Evolutionary conservation across 75 land plant genomes (phyloP).

Genomic region (Cupressus sempervirens): DNA sequence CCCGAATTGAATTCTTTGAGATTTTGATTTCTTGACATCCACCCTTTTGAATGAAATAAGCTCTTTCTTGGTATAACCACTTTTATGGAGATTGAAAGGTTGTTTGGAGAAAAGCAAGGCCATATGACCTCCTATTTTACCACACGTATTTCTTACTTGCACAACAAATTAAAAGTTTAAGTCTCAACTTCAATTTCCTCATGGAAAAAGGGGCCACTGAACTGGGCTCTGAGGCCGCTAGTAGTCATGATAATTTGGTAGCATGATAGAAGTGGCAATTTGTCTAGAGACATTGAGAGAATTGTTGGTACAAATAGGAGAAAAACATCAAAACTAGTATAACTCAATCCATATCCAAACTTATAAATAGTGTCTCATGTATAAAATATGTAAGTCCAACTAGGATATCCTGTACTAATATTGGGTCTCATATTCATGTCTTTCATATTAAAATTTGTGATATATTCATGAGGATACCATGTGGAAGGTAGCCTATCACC

Average conservation of each 20-base stretch:
- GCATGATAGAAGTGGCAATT: neutral
- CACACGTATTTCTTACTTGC: slow-evolving; percentile 49
- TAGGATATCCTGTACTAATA: slow-evolving; percentile 18
- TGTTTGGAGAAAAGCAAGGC: slow-evolving; percentile 45
- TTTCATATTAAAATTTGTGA: slow-evolving; percentile 23
- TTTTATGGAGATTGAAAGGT: slow-evolving; percentile 14
- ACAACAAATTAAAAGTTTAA: slow-evolving; percentile 25
- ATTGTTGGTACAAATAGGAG: slow-evolving; percentile 14
- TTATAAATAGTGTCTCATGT: slow-evolving; percentile 22
- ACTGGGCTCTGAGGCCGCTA: slow-evolving; percentile 23
- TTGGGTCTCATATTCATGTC: slow-evolving; percentile 40
- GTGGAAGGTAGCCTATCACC: slow-evolving; percentile 31
- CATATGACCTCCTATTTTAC: slow-evolving; percentile 44
- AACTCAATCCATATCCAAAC: slow-evolving; percentile 30
- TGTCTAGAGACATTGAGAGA: slow-evolving; percentile 22
- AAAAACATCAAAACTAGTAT: slow-evolving; percentile 14
- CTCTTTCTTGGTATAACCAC: slow-evolving; percentile 35
- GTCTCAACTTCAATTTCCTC: slow-evolving; percentile 14
- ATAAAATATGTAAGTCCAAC: slow-evolving; percentile 41
- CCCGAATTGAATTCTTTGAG: slow-evolving; percentile 24
- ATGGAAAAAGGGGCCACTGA: neutral
- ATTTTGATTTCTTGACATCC: slow-evolving; percentile 26
- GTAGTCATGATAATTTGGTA: slow-evolving; percentile 10
- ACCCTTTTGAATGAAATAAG: slow-evolving; percentile 62
- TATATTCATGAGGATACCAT: slow-evolving; percentile 31